These are phyloP conservation scores for Trypanosoma rangeli DNA, from an alignment of 208 protist genomes.

Conservation along the genomic window DNA sequence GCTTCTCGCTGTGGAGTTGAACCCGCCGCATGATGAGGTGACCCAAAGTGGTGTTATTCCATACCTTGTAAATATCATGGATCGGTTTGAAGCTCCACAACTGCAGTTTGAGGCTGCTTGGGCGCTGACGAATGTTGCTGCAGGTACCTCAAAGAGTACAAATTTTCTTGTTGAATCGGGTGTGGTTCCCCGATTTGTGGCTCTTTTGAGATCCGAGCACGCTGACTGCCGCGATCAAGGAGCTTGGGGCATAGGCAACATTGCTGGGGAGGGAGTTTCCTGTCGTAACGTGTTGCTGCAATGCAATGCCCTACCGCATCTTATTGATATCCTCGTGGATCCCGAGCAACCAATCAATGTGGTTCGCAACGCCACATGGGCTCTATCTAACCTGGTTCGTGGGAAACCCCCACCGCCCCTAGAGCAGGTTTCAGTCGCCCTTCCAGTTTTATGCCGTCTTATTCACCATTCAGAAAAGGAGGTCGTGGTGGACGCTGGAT, in stretches of 20 bases:
- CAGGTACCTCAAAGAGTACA: conserved; percentile 96
- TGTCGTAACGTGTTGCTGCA: conserved; percentile 94
- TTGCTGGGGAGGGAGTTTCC: conserved; percentile 95
- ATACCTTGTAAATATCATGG: conserved; percentile 93
- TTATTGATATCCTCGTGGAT: conserved; percentile 71
- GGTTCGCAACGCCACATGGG: conserved; percentile 96
- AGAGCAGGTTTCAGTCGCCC: conserved; percentile 59
- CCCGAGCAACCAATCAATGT: conserved; percentile 61
- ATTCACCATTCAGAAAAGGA: conserved; percentile 92
- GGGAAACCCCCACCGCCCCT: conserved; percentile 94
- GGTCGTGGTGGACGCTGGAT: conserved; percentile 96
- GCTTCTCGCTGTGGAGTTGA: conserved; percentile 90
- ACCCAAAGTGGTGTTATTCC: conserved; percentile 94
- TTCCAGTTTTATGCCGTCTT: conserved; percentile 90
- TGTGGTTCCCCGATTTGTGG: conserved; percentile 96
- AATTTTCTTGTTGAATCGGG: conserved; percentile 87
- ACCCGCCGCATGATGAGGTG: conserved; percentile 96
- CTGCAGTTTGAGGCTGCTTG: conserved; percentile 99
- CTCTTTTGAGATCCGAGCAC: conserved; percentile 88
- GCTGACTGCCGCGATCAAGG: conserved; percentile 96
- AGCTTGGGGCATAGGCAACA: conserved; percentile 99
- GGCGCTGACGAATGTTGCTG: conserved; percentile 99
- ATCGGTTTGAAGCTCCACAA: conserved; percentile 58
- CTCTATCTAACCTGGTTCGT: conserved; percentile 96
- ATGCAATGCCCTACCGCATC: conserved; percentile 63